Evolutionary conservation across 192 early-diverging fungal species (phyloP).

Genomic region (Gryganskiella cystojenkinii): DNA sequence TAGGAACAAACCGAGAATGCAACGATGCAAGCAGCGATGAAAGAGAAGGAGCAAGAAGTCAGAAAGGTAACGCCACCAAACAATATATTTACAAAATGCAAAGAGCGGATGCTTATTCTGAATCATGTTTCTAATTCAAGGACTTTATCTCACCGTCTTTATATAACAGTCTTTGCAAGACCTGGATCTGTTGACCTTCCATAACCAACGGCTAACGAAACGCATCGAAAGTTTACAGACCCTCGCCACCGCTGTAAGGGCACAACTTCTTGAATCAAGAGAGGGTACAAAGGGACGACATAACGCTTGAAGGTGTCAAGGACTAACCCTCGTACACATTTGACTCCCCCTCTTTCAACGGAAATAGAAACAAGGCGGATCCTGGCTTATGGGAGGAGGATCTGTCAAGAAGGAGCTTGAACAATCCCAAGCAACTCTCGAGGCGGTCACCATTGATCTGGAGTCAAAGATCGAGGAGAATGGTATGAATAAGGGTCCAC

Average conservation of each 20-base stretch:
- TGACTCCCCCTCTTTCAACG: neutral
- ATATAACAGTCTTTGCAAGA: constrained; percentile 56
- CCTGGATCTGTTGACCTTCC: constrained; percentile 66
- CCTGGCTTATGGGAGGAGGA: constrained; percentile 55
- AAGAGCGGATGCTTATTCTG: neutral
- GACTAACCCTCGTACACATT: neutral
- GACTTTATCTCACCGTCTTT: neutral
- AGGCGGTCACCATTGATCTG: constrained; percentile 60
- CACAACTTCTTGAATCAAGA: neutral
- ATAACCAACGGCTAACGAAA: constrained; percentile 68
- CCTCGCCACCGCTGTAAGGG: constrained; percentile 35
- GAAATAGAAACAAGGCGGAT: constrained; percentile 44
- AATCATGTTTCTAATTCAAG: neutral
- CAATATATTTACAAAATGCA: neutral
- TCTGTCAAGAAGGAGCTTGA: constrained; percentile 68
- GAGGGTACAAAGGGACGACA: no score
- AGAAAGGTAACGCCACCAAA: constrained; percentile 53
- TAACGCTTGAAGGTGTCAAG: neutral
- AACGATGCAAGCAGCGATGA: constrained; percentile 59
- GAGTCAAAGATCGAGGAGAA: constrained; percentile 69
- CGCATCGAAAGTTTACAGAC: constrained; percentile 68
- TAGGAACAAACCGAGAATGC: constrained; percentile 68
- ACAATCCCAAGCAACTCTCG: constrained; percentile 58
- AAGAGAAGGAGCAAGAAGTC: constrained; percentile 68
- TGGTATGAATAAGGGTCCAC: no score